These are phyloP conservation scores for Aspergillus ellipticus DNA, from an alignment of 495 filamentous ascomycete species.

Conservation along the genomic window DNA sequence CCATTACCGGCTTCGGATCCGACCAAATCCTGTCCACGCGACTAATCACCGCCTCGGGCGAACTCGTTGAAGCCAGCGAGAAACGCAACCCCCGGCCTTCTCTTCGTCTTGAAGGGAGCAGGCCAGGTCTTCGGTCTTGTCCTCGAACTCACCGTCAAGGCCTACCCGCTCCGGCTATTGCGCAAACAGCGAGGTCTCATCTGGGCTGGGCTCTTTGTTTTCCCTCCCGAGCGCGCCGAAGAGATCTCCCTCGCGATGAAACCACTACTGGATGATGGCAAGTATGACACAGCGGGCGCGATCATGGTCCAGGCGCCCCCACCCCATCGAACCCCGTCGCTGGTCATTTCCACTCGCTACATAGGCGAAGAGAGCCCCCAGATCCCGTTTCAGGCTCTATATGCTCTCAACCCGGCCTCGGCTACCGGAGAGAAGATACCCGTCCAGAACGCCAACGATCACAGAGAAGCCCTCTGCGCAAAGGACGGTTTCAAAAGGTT, in stretches of 20 bases:
- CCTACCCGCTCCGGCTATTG: not conserved
- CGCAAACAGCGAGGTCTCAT: not conserved
- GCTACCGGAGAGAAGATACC: not conserved
- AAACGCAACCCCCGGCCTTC: not conserved
- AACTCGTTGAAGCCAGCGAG: not conserved
- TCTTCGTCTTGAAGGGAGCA: not conserved
- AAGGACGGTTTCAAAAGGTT: not conserved
- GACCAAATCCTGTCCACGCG: not conserved
- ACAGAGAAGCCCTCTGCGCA: not conserved
- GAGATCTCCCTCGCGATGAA: not conserved
- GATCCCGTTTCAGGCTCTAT: not conserved
- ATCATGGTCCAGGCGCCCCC: not conserved
- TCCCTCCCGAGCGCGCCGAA: not conserved
- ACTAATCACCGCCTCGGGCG: not conserved
- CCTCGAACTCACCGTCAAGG: not conserved
- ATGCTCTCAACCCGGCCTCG: not conserved
- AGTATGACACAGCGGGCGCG: not conserved
- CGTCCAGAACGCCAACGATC: not conserved
- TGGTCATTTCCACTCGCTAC: not conserved
- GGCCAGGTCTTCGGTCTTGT: conserved; percentile 2
- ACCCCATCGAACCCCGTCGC: not conserved
- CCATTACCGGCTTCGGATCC: not conserved
- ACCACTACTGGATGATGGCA: not conserved
- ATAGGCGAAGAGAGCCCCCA: not conserved
- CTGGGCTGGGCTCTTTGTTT: not conserved